Percentiles rank a stretch among this genome's conserved stretches.
These are phyloP conservation scores for Trichoderma pleuroti DNA, from an alignment of 2,329 filamentous ascomycete species.

Conservation along the genomic window DNA sequence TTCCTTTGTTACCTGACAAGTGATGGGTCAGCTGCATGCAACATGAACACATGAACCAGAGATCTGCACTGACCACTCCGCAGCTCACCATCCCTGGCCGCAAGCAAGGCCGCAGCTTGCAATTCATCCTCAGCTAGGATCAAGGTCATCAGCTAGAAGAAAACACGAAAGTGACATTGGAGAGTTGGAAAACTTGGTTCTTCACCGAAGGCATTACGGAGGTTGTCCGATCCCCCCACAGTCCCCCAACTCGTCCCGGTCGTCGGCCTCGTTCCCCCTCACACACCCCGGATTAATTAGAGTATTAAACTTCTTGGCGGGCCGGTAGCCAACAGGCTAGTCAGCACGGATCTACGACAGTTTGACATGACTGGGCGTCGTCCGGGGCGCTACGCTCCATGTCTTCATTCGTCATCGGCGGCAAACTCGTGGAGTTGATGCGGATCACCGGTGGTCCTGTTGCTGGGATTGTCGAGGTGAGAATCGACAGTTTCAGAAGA, in stretches of 20 bases:
- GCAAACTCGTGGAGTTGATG: background rate
- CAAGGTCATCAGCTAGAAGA: constrained; percentile 6
- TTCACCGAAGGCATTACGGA: background rate
- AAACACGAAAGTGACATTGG: background rate
- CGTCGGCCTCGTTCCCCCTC: background rate
- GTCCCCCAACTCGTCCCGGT: background rate
- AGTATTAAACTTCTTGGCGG: constrained; percentile 13
- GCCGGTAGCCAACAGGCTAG: background rate
- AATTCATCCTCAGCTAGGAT: background rate
- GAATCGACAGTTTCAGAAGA: background rate
- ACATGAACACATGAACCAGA: background rate
- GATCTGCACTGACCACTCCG: background rate
- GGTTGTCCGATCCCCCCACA: constrained; percentile 12
- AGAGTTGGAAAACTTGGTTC: background rate
- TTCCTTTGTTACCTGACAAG: background rate
- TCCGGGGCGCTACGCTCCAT: background rate
- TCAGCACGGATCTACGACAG: background rate
- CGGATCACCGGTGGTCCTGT: background rate
- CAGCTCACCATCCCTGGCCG: background rate
- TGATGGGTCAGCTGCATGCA: background rate
- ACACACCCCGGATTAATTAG: constrained; percentile 2
- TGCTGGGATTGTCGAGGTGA: background rate
- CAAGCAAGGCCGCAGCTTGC: background rate
- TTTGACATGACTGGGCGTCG: background rate
- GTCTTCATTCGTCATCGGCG: background rate